Base-by-base conservation (phyloP, 345 rosid species). In the Clausena lansium region DNA sequence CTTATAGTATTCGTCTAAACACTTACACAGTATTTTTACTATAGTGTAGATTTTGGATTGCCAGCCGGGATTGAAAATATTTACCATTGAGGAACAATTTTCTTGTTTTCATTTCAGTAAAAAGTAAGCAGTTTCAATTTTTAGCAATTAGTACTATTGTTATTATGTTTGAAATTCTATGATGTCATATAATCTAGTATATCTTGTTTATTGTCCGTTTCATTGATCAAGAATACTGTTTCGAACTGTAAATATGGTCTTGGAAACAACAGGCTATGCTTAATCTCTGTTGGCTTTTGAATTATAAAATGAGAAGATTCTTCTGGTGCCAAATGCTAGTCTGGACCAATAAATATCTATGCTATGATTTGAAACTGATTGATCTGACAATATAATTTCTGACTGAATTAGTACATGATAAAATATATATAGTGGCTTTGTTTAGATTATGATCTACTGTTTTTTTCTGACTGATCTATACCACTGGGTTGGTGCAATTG, bases 21-120 rank as follows among this genome's bases (percentile, higher is more conserved):
- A 30, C 67, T 64, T 64, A 70, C 57, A 15, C 22, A 17, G 13
- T 28, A 7, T 38, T 64, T 74, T 76, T 77, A 69, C 50, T 73
- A 45, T 70, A 71, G 57, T 71, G 77, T 83, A 95, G 99, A 88
- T 93, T 75, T 52, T 82, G 62, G 83, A 76, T 67, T 54, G 24
- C 58, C 96, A 87, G 73, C 88, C 92, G 39, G 87, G 83, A 71
- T 81, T 95, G 78, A 82, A 79, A 30, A 35, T 89, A 27, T 91
- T 84, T 15, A 89, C 86, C 2, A 85, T 89, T 45, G 92, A 93
- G 74, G 81, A 87, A 30, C 90, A 88, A 35, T 93, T 93, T 82
- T 63, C 84, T 57, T 95, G 99, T 83, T 89, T 93, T 81, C 36
- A 77, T 83, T 92, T 79, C 82, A 38, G 2, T 65, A 77, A 76